Evolutionary conservation across 176 grass and related monocot genomes (phyloP).

Genomic region (Eleusine coracana): DNA sequence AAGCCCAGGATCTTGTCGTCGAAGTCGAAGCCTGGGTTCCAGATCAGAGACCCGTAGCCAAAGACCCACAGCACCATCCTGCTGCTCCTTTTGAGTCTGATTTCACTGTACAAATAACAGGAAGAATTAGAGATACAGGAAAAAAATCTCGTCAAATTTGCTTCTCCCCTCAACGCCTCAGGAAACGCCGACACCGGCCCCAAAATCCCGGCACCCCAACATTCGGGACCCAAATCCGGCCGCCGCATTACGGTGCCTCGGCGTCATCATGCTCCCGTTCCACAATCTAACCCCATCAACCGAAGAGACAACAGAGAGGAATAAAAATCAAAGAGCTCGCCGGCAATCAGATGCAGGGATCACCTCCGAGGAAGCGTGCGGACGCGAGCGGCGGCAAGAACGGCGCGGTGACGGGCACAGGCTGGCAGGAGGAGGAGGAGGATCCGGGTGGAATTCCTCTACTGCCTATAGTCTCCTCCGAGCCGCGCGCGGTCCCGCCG

Average conservation of each 20-base stretch:
- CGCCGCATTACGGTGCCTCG: background rate
- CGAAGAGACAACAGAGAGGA: too few species aligned
- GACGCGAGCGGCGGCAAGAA: background rate
- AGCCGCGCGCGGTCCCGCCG: background rate
- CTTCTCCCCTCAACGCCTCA: background rate
- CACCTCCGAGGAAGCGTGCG: constrained; percentile 8
- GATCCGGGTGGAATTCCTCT: background rate
- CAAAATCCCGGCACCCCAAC: background rate
- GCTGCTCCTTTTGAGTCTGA: constrained; percentile 14
- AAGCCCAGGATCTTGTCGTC: constrained; percentile 81
- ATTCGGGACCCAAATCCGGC: background rate
- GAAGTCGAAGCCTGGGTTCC: constrained; percentile 96
- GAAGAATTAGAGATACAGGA: background rate
- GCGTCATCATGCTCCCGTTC: too few species aligned
- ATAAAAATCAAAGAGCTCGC: background rate
- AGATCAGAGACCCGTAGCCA: constrained; percentile 91
- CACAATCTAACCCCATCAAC: background rate
- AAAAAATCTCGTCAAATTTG: background rate
- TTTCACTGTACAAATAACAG: background rate
- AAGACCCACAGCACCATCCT: constrained; percentile 95
- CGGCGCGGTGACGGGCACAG: constrained; percentile 3
- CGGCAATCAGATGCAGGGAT: background rate
- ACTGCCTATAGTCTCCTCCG: background rate
- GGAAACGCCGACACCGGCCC: background rate
- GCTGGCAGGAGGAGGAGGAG: background rate